Percentiles rank a stretch among this genome's conserved stretches.
phyloP scores from a whole-genome alignment of 2,329 filamentous ascomycete genomes.

The Zymoseptoria crescenta region DNA sequence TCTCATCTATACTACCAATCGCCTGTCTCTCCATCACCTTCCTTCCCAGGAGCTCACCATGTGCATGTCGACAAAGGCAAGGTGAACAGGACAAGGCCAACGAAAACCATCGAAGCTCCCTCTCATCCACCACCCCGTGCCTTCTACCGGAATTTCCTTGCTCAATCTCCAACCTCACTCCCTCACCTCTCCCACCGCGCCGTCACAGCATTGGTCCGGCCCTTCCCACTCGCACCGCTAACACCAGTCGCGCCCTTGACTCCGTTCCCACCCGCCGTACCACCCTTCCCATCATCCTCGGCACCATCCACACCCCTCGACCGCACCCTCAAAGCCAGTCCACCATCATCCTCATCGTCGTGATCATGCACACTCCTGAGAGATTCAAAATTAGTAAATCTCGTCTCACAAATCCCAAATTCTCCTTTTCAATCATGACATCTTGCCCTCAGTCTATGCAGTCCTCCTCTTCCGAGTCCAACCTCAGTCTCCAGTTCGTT shows the following conservation, averaged over 20 bases:
- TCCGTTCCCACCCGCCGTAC: neutral
- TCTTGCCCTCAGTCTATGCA: neutral
- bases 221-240: neutral
- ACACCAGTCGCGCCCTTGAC: no score
- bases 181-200: neutral
- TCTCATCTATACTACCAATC: no score
- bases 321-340: conserved; percentile 12
- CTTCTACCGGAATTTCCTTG: no score
- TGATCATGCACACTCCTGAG: conserved; percentile 11
- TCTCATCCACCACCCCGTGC: no score
- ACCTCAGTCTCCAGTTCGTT: neutral
- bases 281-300: neutral
- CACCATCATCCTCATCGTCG: conserved; percentile 16
- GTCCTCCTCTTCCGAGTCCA: neutral
- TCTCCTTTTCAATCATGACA: conserved; percentile 1
- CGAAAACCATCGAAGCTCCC: no score
- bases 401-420: neutral
- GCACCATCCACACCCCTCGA: conserved; percentile 5
- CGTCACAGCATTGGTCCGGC: neutral
- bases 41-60: no score
- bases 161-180: no score
- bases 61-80: no score
- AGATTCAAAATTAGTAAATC: conserved; percentile 13
- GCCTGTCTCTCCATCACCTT: no score
- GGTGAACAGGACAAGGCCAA: no score